Evolutionary conservation across 805 yeast species (phyloP), one percentile per base, ranked within the genome.

Genomic region (Scheffersomyces ergatensis): DNA sequence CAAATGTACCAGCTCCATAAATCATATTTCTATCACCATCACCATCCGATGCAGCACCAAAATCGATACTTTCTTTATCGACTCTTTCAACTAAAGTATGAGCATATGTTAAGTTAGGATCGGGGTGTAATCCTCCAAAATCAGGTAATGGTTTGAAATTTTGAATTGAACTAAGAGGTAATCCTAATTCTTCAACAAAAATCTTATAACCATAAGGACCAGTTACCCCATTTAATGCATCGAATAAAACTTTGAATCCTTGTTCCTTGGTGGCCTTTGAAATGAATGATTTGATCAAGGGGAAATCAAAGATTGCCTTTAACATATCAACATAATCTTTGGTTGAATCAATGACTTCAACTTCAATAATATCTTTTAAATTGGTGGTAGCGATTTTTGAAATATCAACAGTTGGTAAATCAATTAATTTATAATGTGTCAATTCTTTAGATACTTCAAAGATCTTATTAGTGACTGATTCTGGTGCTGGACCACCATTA

Each of bases 11-110:
- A 31, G 88, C 89, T 45, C 99, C 99, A 63, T 93, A 93, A 57
- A 92, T 92, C 99, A 92, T 92, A 64, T 92, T 92, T 70, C 99
- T 82, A 62, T 92, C 99, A 63, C 99, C 99, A 55, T 92, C 99
- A 64, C 99, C 99, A 60, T 68, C 99, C n/a, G 96, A 85, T 7
- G 98, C 98, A 29, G 98, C 98, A 48, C 99, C 99, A 61, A 92
- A 92, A 6, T 92, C 86, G 50, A 90, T 86, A 44, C 80, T 68
- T 44, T 85, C 85, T 16, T 64, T 58, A 57, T 93, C 97, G n/a
- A 92, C 99, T 48, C 77, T 76, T 25, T 79, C 84, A 16, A 92
- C 99, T 48, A 92, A 74, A 15, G 96, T 81, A 44, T 76, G 79
- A 9, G 98, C 99, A 59, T 93, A 92, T 12, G 97, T 90, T 63